These are phyloP conservation scores for Calocybe cyanea DNA, from an alignment of 768 basidiomycete genomes.

Conservation along the genomic window DNA sequence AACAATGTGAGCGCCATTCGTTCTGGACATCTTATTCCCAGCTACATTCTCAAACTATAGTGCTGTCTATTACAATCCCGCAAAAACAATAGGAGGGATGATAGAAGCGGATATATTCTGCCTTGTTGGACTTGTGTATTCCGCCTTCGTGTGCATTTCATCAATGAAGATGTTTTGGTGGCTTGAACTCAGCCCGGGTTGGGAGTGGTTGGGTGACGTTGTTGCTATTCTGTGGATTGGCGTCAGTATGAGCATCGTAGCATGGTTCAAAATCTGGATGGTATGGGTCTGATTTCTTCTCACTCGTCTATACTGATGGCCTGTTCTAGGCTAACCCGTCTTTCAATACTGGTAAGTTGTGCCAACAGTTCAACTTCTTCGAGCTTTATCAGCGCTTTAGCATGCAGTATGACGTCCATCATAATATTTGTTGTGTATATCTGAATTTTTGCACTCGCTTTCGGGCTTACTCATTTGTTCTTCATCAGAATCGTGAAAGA, in stretches of 20 bases:
- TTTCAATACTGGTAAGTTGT: conserved; percentile 73
- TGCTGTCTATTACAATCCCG: conserved; percentile 89
- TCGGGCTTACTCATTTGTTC: conserved; percentile 4
- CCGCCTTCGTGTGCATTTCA: conserved; percentile 67
- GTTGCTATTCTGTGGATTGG: conserved; percentile 83
- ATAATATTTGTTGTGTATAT: conserved; percentile 79
- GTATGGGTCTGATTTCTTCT: conserved; percentile 20
- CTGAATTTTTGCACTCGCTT: not conserved
- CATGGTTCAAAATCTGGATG: conserved; percentile 94
- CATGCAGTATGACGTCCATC: conserved; percentile 82
- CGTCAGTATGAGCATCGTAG: conserved; percentile 71
- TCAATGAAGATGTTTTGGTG: conserved; percentile 81
- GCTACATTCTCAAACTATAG: conserved; percentile 27
- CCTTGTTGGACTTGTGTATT: conserved; percentile 61
- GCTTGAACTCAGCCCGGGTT: conserved; percentile 66
- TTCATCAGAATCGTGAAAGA: conserved; percentile 73
- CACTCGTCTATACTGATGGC: not conserved
- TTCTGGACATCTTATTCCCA: not conserved
- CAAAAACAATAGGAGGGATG: conserved; percentile 91
- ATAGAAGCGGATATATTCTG: conserved; percentile 86
- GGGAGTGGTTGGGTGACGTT: conserved; percentile 70
- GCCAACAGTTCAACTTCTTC: not conserved
- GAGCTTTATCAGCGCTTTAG: conserved; percentile 28
- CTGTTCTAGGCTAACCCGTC: conserved; percentile 59
- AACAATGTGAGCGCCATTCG: conserved; percentile 69